phyloP scores from a whole-genome alignment of 2,329 filamentous ascomycete genomes.

The Colletotrichum tropicale region DNA sequence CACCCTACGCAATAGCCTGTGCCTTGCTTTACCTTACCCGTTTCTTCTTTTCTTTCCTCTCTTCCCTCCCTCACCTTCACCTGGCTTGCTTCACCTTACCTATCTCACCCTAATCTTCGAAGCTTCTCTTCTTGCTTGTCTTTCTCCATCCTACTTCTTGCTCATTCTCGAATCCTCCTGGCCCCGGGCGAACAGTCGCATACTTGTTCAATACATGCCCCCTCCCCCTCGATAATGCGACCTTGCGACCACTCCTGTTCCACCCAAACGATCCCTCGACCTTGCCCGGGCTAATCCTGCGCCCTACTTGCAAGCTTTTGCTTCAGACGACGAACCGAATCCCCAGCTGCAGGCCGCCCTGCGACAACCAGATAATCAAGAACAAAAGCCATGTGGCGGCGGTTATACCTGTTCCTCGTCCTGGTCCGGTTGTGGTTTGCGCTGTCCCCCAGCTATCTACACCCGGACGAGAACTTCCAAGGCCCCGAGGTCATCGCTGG shows the following conservation, averaged over 20 bases:
- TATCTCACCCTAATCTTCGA: background rate
- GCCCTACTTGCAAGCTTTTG: background rate
- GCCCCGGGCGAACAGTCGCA: background rate
- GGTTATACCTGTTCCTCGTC: constrained; percentile 83
- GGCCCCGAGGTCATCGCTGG: constrained; percentile 96
- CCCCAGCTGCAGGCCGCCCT: constrained; percentile 22
- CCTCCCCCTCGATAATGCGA: constrained; percentile 17
- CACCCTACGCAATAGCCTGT: background rate
- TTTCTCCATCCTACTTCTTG: background rate
- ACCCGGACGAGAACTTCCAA: constrained; percentile 99
- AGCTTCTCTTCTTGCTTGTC: background rate
- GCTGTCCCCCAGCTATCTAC: constrained; percentile 91
- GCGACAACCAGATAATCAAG: constrained; percentile 17
- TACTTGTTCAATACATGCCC: constrained; percentile 3
- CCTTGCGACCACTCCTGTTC: constrained; percentile 6
- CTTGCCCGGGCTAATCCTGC: background rate
- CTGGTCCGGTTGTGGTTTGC: constrained; percentile 93
- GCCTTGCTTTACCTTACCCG: background rate
- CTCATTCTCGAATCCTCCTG: background rate
- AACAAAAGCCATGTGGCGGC: constrained; percentile 78
- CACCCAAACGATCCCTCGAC: background rate
- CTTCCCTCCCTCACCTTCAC: background rate
- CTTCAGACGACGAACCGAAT: constrained; percentile 21
- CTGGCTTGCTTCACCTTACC: background rate
- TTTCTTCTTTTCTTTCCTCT: constrained; percentile 3